A percentile compares a stretch with the other conserved stretches of the same genome.
phyloP scores from a whole-genome alignment of 1,284 basidiomycete genomes.

The Hemileia vastatrix region DNA sequence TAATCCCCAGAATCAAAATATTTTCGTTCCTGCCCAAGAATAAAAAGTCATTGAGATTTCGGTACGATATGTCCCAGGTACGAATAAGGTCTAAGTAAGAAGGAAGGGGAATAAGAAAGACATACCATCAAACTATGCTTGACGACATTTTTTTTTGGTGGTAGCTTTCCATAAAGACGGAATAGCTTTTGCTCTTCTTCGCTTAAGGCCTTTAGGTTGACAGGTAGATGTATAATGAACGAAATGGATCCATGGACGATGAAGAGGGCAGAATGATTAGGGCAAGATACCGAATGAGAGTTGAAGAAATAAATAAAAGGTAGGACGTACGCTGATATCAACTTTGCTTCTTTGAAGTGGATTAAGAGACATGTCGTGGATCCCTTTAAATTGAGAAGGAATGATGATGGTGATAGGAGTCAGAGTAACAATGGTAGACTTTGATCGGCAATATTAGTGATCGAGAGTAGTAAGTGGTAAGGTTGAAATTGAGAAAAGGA shows the following conservation, averaged over 20 bases:
- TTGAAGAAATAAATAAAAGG: neutral
- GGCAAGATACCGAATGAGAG: neutral
- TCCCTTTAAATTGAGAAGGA: no score
- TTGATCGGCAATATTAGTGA: no score
- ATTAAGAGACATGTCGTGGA: conserved; percentile 61
- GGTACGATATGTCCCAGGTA: no score
- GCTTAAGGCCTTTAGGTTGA: conserved; percentile 58
- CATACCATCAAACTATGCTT: conserved; percentile 87
- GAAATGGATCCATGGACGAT: conserved; percentile 9
- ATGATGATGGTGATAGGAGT: no score
- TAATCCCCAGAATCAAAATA: conserved; percentile 98
- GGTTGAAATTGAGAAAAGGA: no score
- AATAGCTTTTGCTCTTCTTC: conserved; percentile 91
- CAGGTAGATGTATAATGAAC: neutral
- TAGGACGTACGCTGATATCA: conserved; percentile 66
- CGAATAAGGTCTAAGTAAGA: no score
- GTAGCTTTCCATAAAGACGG: conserved; percentile 86
- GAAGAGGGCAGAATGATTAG: conserved; percentile 27
- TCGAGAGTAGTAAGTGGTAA: no score
- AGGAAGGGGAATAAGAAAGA: conserved; percentile 23
- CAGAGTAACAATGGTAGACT: no score
- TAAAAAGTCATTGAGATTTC: no score
- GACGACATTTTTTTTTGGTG: conserved; percentile 80
- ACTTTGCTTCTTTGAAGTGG: conserved; percentile 78
- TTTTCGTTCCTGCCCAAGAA: conserved; percentile 67